Evolutionary conservation across 2,329 filamentous ascomycete genomes (phyloP).

Genomic region (Paramyrothecium roridum): DNA sequence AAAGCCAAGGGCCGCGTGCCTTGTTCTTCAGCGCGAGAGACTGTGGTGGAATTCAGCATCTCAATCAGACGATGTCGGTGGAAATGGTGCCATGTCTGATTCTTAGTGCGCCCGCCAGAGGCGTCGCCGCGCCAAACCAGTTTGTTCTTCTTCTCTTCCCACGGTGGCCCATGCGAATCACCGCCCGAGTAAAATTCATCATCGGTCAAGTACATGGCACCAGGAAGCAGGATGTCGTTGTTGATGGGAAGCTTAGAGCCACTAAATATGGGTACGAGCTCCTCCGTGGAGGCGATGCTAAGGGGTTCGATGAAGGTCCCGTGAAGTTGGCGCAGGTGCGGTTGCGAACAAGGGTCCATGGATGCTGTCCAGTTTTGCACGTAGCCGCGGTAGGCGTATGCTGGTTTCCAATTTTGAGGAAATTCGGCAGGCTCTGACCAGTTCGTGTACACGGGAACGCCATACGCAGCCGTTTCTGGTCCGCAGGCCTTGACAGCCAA

Average conservation of each 20-base stretch:
- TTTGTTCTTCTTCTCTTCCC: slow-evolving; percentile 53
- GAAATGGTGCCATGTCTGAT: slow-evolving; percentile 63
- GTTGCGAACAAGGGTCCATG: slow-evolving; percentile 57
- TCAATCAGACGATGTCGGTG: slow-evolving; percentile 69
- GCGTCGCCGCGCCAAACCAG: slow-evolving; percentile 65
- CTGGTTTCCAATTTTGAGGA: slow-evolving; percentile 28
- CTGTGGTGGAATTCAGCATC: slow-evolving; percentile 64
- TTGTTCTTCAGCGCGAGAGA: slow-evolving; percentile 42
- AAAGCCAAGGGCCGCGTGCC: slow-evolving; percentile 42
- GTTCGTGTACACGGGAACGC: slow-evolving; percentile 27
- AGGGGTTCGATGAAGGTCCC: slow-evolving; percentile 55
- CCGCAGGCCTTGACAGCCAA: slow-evolving; percentile 54
- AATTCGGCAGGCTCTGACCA: slow-evolving; percentile 26
- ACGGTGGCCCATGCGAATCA: slow-evolving; percentile 49
- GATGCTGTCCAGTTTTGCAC: slow-evolving; percentile 57
- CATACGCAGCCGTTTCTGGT: slow-evolving; percentile 46
- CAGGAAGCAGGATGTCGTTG: slow-evolving; percentile 62
- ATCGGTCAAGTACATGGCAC: slow-evolving; percentile 60
- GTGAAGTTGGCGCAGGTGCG: slow-evolving; percentile 47
- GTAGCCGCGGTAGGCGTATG: slow-evolving; percentile 42
- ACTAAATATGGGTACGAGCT: slow-evolving; percentile 58
- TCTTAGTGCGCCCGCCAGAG: slow-evolving; percentile 52
- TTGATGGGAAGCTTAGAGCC: slow-evolving; percentile 62
- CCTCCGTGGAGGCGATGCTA: slow-evolving; percentile 46
- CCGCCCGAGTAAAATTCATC: slow-evolving; percentile 59